A percentile compares a stretch with the other conserved stretches of the same genome.
These are phyloP conservation scores for Elsinoe batatas DNA, from an alignment of 2,329 filamentous ascomycete species.

Conservation along the genomic window DNA sequence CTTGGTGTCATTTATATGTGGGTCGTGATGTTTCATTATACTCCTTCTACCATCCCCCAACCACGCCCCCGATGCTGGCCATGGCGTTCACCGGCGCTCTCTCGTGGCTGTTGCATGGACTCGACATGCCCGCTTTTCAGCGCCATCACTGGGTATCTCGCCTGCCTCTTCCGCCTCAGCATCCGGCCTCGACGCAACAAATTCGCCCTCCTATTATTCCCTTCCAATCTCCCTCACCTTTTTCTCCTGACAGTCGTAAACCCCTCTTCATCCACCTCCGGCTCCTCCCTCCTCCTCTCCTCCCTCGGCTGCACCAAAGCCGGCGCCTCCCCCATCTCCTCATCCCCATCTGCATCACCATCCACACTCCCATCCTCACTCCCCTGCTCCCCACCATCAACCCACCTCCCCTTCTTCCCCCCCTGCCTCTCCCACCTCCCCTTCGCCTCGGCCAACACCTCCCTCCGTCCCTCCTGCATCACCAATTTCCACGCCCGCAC, in stretches of 20 bases:
- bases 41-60: not conserved
- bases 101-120: too few species aligned
- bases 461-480: constrained; percentile 50
- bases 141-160: not conserved
- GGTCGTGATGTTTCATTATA: not conserved
- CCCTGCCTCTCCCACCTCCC: constrained; percentile 37
- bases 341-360: constrained; percentile 45
- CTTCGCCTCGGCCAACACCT: constrained; percentile 43
- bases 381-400: constrained; percentile 47
- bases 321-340: constrained; percentile 55
- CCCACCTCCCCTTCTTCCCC: constrained; percentile 18
- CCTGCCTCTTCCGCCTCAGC: not conserved
- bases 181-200: not conserved
- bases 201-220: not conserved
- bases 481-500: constrained; percentile 57
- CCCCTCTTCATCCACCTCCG: constrained; percentile 37
- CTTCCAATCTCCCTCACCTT: constrained; percentile 23
- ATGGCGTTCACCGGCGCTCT: too few species aligned
- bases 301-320: constrained; percentile 40
- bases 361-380: constrained; percentile 44
- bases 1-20: not conserved
- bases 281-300: constrained; percentile 54
- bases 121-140: too few species aligned
- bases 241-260: constrained; percentile 32
- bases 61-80: too few species aligned